phyloP scores from a whole-genome alignment of 1,284 basidiomycete genomes.

The Austropuccinia psidii region DNA sequence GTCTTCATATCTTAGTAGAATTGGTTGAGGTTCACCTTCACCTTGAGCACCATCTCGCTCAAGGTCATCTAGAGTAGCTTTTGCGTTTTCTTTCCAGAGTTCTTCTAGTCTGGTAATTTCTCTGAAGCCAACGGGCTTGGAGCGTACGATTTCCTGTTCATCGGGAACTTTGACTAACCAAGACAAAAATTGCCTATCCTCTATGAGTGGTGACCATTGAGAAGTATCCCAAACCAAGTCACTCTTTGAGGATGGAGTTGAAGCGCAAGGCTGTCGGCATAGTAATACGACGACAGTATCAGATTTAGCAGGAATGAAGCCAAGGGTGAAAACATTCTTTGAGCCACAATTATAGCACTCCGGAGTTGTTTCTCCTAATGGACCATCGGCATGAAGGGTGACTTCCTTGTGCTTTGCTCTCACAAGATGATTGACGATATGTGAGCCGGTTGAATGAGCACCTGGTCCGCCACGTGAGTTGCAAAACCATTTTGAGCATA shows the following conservation, averaged over 20 bases:
- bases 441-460: slow-evolving; percentile 54
- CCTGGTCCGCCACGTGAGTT: slow-evolving; percentile 98
- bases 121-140: slow-evolving; percentile 87
- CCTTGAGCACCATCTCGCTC: slow-evolving; percentile 88
- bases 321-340: slow-evolving; percentile 98
- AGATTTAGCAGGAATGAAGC: slow-evolving; percentile 98
- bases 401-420: slow-evolving; percentile 99
- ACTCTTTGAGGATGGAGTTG: slow-evolving; percentile 66
- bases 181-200: slow-evolving; percentile 93
- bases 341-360: slow-evolving; percentile 98
- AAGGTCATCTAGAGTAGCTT: slow-evolving; percentile 87
- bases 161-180: slow-evolving; percentile 97
- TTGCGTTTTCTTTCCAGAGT: slow-evolving; percentile 92
- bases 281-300: slow-evolving; percentile 98
- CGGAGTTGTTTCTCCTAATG: slow-evolving; percentile 91
- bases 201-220: slow-evolving; percentile 96
- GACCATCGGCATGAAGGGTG: slow-evolving; percentile 85
- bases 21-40: slow-evolving; percentile 89
- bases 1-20: slow-evolving; percentile 83
- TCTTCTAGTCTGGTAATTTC: slow-evolving; percentile 98
- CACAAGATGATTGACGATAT: slow-evolving; percentile 98
- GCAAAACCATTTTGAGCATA: slow-evolving; percentile 99
- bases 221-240: slow-evolving; percentile 98
- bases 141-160: slow-evolving; percentile 88
- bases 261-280: slow-evolving; percentile 96